A percentile compares a stretch with the other conserved stretches of the same genome.
These are phyloP conservation scores for Fusarium papillatum DNA, from an alignment of 2,329 filamentous ascomycete genomes.

Conservation along the genomic window DNA sequence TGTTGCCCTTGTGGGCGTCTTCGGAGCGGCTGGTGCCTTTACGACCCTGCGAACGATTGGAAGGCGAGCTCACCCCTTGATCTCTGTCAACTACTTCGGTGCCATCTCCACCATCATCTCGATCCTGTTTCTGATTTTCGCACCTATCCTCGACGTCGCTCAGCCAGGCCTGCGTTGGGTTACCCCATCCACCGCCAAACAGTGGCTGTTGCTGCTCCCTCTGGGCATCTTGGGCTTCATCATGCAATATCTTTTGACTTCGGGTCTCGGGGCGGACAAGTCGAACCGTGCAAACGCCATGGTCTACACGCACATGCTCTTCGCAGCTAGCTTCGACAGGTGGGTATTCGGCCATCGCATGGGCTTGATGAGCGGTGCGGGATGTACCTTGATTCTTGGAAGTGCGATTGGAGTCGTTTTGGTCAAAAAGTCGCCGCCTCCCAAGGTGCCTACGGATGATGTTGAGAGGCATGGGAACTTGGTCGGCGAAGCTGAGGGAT, in stretches of 20 bases:
- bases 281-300: constrained; percentile 70
- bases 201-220: constrained; percentile 78
- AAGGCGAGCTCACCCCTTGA: constrained; percentile 82
- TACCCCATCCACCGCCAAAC: constrained; percentile 54
- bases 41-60: constrained; percentile 86
- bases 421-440: constrained; percentile 53
- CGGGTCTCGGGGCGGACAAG: constrained; percentile 80
- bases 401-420: constrained; percentile 66
- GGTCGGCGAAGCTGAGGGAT: constrained; percentile 50
- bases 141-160: constrained; percentile 57
- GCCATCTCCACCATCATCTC: constrained; percentile 79
- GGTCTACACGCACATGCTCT: constrained; percentile 71
- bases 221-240: constrained; percentile 83
- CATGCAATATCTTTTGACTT: constrained; percentile 89
- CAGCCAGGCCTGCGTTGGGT: constrained; percentile 62
- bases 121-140: constrained; percentile 68
- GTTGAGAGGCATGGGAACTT: constrained; percentile 50
- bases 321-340: constrained; percentile 65
- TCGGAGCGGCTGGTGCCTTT: constrained; percentile 81
- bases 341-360: constrained; percentile 67
- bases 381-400: constrained; percentile 66
- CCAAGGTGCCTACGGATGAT: constrained; percentile 45
- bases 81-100: constrained; percentile 89
- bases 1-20: constrained; percentile 81
- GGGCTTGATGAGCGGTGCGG: constrained; percentile 62